These are phyloP conservation scores for Elaphomyces granulatus DNA, from an alignment of 495 filamentous ascomycete species.

Conservation along the genomic window DNA sequence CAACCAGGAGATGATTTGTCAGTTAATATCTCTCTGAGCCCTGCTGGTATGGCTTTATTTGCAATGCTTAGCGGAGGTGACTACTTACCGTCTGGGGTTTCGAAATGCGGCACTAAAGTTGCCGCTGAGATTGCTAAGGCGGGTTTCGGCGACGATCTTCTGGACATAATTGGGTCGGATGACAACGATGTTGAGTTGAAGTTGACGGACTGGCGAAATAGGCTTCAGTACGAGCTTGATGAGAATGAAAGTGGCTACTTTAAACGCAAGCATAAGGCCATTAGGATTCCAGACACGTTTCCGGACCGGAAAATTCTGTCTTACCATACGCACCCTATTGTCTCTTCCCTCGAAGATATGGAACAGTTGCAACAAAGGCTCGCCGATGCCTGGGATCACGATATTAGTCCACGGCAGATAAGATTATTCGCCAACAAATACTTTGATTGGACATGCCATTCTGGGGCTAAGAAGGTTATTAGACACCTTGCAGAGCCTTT, in stretches of 20 bases:
- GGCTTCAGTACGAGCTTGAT: conserved; percentile 57
- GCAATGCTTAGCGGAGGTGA: conserved; percentile 95
- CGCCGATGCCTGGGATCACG: conserved; percentile 43
- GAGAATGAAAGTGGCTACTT: conserved; percentile 82
- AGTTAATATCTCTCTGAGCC: conserved; percentile 45
- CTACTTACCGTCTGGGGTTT: conserved; percentile 80
- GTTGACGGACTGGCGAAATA: conserved; percentile 57
- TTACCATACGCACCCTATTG: conserved; percentile 73
- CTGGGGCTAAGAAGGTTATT: conserved; percentile 75
- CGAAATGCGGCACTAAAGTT: conserved; percentile 70
- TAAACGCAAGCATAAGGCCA: conserved; percentile 50
- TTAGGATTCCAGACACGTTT: conserved; percentile 68
- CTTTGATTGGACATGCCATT: conserved; percentile 71
- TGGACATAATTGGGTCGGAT: conserved; percentile 37
- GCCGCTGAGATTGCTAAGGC: conserved; percentile 84
- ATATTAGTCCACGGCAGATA: conserved; percentile 52
- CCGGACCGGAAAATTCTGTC: conserved; percentile 64
- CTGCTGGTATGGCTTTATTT: conserved; percentile 84
- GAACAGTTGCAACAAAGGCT: conserved; percentile 33
- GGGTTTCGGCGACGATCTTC: conserved; percentile 70
- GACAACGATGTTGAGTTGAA: conserved; percentile 29
- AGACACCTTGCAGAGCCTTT: conserved; percentile 66
- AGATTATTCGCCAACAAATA: conserved; percentile 58
- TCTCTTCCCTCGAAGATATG: conserved; percentile 51
- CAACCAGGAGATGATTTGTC: conserved; percentile 23